phyloP scores from a whole-genome alignment of 176 grass and related monocot genomes.

The Juncus effusus region DNA sequence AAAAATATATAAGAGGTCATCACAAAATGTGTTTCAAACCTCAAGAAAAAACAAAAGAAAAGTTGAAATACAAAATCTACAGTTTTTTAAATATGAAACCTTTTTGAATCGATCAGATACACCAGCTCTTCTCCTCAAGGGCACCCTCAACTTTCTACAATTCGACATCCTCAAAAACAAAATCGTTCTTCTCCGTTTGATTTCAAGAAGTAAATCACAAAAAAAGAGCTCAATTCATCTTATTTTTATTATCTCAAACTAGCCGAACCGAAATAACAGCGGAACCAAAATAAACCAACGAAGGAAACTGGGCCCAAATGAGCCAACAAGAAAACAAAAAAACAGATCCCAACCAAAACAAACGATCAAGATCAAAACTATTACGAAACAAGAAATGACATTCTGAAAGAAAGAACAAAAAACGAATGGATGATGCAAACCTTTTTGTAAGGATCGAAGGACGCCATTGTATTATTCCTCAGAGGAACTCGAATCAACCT shows the following conservation, averaged over 20 bases:
- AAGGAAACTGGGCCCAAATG: slow-evolving; percentile 6
- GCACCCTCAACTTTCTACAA: slow-evolving; percentile 9
- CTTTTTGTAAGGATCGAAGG: slow-evolving; percentile 33
- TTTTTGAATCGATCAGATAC: slow-evolving; percentile 12
- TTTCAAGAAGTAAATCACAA: neutral
- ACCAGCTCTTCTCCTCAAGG: slow-evolving; percentile 10
- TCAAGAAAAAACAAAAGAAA: neutral
- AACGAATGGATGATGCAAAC: slow-evolving; percentile 13
- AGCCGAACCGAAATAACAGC: neutral
- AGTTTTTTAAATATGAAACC: slow-evolving; percentile 13
- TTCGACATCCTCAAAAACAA: slow-evolving; percentile 10
- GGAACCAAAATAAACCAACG: slow-evolving; percentile 18
- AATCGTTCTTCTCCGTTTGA: neutral
- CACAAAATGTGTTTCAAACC: neutral
- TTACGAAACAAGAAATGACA: neutral
- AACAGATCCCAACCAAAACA: slow-evolving; percentile 4
- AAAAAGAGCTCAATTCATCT: neutral
- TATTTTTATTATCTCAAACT: slow-evolving; percentile 13
- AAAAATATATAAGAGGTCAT: too few species aligned
- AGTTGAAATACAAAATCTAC: neutral
- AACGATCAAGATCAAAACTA: slow-evolving; percentile 16
- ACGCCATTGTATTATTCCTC: slow-evolving; percentile 25
- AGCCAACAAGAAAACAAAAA: slow-evolving; percentile 4
- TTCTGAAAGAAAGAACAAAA: neutral
- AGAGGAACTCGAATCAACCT: slow-evolving; percentile 20